These are phyloP conservation scores for Xylaria castorea DNA, from an alignment of 495 filamentous ascomycete genomes.

Conservation along the genomic window DNA sequence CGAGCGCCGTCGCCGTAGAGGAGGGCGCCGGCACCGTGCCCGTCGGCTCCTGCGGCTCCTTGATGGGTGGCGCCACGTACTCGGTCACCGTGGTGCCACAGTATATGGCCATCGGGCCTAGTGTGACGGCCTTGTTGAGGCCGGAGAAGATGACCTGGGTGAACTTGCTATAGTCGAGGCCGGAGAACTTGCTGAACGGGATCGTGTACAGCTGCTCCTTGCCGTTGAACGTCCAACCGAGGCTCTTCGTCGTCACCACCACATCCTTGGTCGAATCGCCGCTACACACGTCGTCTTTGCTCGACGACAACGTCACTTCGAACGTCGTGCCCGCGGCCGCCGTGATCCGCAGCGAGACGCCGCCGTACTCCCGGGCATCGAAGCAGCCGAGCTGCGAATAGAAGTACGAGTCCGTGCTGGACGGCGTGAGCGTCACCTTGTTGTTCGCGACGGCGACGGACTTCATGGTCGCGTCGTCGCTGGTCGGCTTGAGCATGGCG, in stretches of 20 bases:
- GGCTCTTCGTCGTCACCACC: constrained; percentile 50
- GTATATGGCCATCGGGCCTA: constrained; percentile 67
- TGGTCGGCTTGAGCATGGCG: constrained; percentile 61
- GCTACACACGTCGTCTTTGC: constrained; percentile 51
- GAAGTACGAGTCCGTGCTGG: constrained; percentile 59
- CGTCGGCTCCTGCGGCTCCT: constrained; percentile 45
- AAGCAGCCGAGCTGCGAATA: constrained; percentile 65
- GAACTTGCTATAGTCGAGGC: constrained; percentile 60
- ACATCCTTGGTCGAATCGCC: constrained; percentile 44
- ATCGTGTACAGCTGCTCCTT: constrained; percentile 66
- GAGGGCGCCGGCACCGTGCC: constrained; percentile 57
- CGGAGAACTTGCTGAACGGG: constrained; percentile 59
- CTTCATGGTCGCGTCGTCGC: constrained; percentile 66
- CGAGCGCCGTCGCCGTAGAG: constrained; percentile 56
- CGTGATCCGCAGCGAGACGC: constrained; percentile 64
- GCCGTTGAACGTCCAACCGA: constrained; percentile 68
- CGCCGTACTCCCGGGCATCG: constrained; percentile 61
- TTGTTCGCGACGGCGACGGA: constrained; percentile 62
- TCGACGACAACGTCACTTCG: constrained; percentile 57
- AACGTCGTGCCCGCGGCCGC: constrained; percentile 63
- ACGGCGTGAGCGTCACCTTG: constrained; percentile 61
- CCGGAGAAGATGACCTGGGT: constrained; percentile 57
- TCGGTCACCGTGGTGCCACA: constrained; percentile 59
- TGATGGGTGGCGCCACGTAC: constrained; percentile 54
- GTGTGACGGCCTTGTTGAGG: constrained; percentile 53